Evolutionary conservation across 2,329 filamentous ascomycete genomes (phyloP).

Genomic region (Cladosporium phlei): DNA sequence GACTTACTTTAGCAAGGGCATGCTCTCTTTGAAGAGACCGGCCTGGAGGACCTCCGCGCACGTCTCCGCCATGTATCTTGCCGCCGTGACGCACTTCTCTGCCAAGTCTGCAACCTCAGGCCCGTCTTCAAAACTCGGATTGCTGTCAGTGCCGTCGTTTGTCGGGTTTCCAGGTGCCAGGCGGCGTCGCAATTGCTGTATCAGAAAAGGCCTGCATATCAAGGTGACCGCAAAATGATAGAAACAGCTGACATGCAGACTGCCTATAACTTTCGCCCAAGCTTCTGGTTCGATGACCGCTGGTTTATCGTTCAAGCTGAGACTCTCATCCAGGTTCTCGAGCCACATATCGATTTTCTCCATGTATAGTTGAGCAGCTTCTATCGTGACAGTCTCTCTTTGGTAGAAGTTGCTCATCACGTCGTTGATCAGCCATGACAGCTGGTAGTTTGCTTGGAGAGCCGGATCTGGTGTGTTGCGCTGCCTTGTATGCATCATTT

Average conservation of each 20-base stretch:
- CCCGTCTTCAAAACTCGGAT: slow-evolving; percentile 52
- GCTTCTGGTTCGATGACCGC: background rate
- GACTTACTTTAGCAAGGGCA: slow-evolving; percentile 55
- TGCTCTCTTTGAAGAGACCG: slow-evolving; percentile 47
- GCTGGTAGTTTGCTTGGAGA: too few relatives aligned
- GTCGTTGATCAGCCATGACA: too few relatives aligned
- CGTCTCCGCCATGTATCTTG: slow-evolving; percentile 52
- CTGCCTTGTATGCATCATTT: too few relatives aligned
- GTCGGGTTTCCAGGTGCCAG: too few relatives aligned
- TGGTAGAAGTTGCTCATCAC: too few relatives aligned
- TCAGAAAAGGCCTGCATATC: too few relatives aligned
- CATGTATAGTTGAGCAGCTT: too few relatives aligned
- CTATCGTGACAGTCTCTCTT: too few relatives aligned
- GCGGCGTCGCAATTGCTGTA: too few relatives aligned
- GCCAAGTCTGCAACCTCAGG: slow-evolving; percentile 30
- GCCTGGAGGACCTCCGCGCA: slow-evolving; percentile 47
- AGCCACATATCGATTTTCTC: too few relatives aligned
- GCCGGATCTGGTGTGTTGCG: too few relatives aligned
- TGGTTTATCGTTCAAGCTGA: slow-evolving; percentile 21
- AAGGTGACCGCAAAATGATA: slow-evolving; percentile 58
- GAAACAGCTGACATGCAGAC: slow-evolving; percentile 51
- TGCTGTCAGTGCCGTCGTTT: too few relatives aligned
- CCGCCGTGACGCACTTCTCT: slow-evolving; percentile 48
- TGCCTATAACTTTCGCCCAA: slow-evolving; percentile 17
- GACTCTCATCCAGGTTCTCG: slow-evolving; percentile 20